Evolutionary conservation across 2,329 filamentous ascomycete genomes (phyloP).

Genomic region (Furcasterigmium sp.): DNA sequence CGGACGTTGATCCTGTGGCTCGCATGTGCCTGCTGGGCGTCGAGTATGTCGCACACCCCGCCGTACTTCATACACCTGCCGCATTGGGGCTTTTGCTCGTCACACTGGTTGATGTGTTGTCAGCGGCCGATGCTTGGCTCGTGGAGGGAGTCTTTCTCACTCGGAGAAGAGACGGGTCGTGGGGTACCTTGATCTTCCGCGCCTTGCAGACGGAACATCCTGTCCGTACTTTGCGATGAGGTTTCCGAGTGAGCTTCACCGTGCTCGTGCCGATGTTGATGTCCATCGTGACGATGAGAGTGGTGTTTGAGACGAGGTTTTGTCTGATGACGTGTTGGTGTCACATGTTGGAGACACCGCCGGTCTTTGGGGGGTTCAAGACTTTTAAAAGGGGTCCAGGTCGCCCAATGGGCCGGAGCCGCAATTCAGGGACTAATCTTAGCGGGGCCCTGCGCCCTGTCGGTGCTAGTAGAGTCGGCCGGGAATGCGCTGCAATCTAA

Average conservation of each 20-base stretch:
- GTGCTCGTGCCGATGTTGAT: background rate
- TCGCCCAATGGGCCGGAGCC: too few relatives aligned
- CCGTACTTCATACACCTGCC: constrained; percentile 1
- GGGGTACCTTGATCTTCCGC: constrained; percentile 2
- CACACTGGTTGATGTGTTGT: background rate
- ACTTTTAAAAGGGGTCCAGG: too few relatives aligned
- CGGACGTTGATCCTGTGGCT: background rate
- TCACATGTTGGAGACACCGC: too few relatives aligned
- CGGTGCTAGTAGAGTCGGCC: too few relatives aligned
- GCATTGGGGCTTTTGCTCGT: constrained; percentile 1
- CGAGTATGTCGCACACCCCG: background rate
- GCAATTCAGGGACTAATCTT: too few relatives aligned
- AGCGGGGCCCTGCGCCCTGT: too few relatives aligned
- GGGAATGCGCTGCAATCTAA: too few relatives aligned
- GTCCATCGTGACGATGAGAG: constrained; percentile 1
- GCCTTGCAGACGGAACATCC: background rate
- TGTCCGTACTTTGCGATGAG: constrained; percentile 1
- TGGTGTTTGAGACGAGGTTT: too few relatives aligned
- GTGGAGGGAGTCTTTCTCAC: background rate
- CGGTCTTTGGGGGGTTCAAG: too few relatives aligned
- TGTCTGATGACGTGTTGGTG: too few relatives aligned
- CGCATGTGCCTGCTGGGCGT: background rate
- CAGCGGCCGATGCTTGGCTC: background rate
- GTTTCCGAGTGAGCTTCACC: constrained; percentile 1
- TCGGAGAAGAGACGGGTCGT: background rate